phyloP scores from a whole-genome alignment of 2,329 filamentous ascomycete species.

The Sporothrix luriei region DNA sequence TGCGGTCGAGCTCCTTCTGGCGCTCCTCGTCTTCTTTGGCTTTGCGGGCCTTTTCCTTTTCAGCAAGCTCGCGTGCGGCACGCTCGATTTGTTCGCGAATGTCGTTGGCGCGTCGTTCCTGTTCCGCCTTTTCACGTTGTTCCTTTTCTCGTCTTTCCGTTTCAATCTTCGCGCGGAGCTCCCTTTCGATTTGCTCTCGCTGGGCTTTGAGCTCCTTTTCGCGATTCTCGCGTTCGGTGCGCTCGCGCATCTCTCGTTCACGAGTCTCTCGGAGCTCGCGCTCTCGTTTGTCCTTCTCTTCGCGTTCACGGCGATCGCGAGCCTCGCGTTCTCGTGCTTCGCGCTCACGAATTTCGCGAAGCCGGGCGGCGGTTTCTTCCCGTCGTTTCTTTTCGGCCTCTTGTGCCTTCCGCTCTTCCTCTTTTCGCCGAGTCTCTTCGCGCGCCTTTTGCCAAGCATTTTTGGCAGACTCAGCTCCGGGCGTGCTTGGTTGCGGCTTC shows the following conservation, averaged over 20 bases:
- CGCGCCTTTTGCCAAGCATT: slow-evolving; percentile 68
- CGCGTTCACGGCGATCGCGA: slow-evolving; percentile 37
- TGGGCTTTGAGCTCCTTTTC: slow-evolving; percentile 41
- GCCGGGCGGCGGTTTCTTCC: slow-evolving; percentile 57
- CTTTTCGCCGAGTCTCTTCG: slow-evolving; percentile 65
- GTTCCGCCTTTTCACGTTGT: slow-evolving; percentile 37
- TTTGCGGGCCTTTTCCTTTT: slow-evolving; percentile 41
- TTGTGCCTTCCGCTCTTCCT: slow-evolving; percentile 64
- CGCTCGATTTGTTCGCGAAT: slow-evolving; percentile 46
- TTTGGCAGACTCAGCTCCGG: slow-evolving; percentile 47
- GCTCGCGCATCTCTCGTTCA: slow-evolving; percentile 42
- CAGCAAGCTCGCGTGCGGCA: slow-evolving; percentile 44
- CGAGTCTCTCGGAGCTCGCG: slow-evolving; percentile 39
- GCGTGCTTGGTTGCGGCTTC: slow-evolving; percentile 32
- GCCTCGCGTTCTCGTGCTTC: slow-evolving; percentile 45
- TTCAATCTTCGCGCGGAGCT: slow-evolving; percentile 40
- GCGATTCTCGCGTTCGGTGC: slow-evolving; percentile 46
- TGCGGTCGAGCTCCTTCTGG: slow-evolving; percentile 29
- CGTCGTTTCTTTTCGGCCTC: slow-evolving; percentile 64
- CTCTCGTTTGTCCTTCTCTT: slow-evolving; percentile 42
- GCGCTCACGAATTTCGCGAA: slow-evolving; percentile 38
- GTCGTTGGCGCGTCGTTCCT: slow-evolving; percentile 36
- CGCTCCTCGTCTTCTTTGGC: slow-evolving; percentile 41
- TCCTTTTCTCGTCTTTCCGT: slow-evolving; percentile 37
- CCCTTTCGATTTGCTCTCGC: slow-evolving; percentile 43